Base-by-base conservation (phyloP, 805 yeast genomes). In the Cyberlindnera xylosilytica region DNA sequence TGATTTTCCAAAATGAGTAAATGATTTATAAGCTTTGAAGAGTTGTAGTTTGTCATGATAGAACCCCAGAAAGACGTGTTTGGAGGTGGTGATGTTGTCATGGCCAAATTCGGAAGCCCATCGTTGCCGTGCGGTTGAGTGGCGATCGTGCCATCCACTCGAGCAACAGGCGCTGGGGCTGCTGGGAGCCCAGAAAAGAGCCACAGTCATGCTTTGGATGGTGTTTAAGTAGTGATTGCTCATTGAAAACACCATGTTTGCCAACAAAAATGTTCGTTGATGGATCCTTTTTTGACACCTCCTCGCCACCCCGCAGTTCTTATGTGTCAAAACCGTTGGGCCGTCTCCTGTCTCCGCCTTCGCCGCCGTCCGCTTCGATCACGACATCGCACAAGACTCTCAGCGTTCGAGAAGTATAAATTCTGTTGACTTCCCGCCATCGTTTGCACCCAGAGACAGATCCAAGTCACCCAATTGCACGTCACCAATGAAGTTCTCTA, bases 401-500 rank as follows among this genome's bases (percentile, higher is more conserved):
- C 20, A 4, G 3, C 20, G 15, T n/a, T n/a, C n/a, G n/a, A n/a
- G n/a, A 26, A 23, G 7, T 18, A 6, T 18, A 24, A 16, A 23
- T 9, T 15, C 17, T 5, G 10, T 10, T 4, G n/a, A 18, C 10
- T 31, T 31, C 23, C 34, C 34, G 19, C 34, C n/a, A n/a, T n/a
- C n/a, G n/a, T n/a, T n/a, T n/a, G n/a, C n/a, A n/a, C n/a, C n/a
- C n/a, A n/a, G n/a, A n/a, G n/a, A n/a, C n/a, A n/a, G n/a, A n/a
- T 8, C 45, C 62, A 36, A 44, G 63, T 44, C 68, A 67, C 47
- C 58, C 57, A 12, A 22, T 12, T 15, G 11, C 28, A 17, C 11
- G 11, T 16, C 9, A 12, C 6, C 34, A 20, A 26, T 35, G 37
- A 20, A 36, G 44, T 87, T 87, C 60, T 90, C 84, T 45, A 87